These are phyloP conservation scores for Suhomyces panamericanus DNA, from an alignment of 1,139 yeast genomes.

Conservation along the genomic window DNA sequence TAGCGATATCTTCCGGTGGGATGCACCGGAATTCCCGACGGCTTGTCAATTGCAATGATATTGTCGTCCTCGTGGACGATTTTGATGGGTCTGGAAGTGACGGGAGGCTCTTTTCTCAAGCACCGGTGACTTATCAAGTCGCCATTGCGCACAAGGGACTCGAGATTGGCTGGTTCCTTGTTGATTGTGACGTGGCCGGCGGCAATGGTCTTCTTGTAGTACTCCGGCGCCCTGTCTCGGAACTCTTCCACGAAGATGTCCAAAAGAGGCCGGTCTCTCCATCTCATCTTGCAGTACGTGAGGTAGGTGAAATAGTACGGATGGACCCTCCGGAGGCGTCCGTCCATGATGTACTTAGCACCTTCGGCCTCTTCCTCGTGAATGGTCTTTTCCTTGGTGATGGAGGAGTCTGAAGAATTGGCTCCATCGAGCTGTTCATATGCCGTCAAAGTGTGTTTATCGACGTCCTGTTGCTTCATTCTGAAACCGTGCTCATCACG, in stretches of 20 bases:
- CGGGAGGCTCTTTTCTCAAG: slow-evolving; percentile 92
- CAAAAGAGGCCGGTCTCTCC: slow-evolving; percentile 78
- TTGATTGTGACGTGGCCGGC: slow-evolving; percentile 76
- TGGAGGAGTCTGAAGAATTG: slow-evolving; percentile 24
- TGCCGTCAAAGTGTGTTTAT: slow-evolving; percentile 42
- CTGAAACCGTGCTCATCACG: slow-evolving; percentile 54
- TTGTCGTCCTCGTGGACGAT: slow-evolving; percentile 81
- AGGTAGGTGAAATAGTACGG: slow-evolving; percentile 89
- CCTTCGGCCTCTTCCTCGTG: slow-evolving; percentile 56
- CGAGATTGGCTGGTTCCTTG: slow-evolving; percentile 60
- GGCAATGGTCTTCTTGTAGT: slow-evolving; percentile 67
- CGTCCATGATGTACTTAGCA: slow-evolving; percentile 53
- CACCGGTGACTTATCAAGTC: slow-evolving; percentile 80
- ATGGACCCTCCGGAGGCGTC: slow-evolving; percentile 65
- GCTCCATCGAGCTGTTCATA: slow-evolving; percentile 44
- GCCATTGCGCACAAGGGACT: slow-evolving; percentile 74
- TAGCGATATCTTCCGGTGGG: slow-evolving; percentile 92
- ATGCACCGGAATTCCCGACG: slow-evolving; percentile 94
- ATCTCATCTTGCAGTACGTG: slow-evolving; percentile 87
- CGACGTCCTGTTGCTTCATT: slow-evolving; percentile 46
- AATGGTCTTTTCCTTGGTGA: slow-evolving; percentile 44
- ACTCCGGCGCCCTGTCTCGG: slow-evolving; percentile 70
- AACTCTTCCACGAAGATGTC: slow-evolving; percentile 86
- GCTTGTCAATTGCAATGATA: slow-evolving; percentile 85
- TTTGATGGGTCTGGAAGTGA: slow-evolving; percentile 65